These are phyloP conservation scores for Ceratobasidium sp. DNA, from an alignment of 1,284 basidiomycete species.

Conservation along the genomic window DNA sequence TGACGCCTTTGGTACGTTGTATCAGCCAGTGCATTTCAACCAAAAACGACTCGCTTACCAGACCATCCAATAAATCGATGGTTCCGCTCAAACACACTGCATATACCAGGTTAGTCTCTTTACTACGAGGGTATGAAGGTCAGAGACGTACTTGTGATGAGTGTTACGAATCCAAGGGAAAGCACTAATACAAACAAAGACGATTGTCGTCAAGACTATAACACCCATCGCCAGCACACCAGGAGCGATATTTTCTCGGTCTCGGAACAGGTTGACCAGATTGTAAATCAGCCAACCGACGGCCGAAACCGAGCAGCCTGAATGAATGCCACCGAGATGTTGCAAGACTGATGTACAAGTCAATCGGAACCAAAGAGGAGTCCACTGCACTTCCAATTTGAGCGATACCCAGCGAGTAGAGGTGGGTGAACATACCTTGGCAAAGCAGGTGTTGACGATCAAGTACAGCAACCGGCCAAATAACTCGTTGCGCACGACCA, in stretches of 20 bases:
- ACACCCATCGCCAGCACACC: constrained; percentile 70
- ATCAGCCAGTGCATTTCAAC: background rate
- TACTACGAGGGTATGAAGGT: background rate
- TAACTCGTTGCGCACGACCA: constrained; percentile 70
- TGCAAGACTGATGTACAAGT: constrained; percentile 72
- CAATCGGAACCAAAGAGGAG: constrained; percentile 72
- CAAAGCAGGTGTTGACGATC: constrained; percentile 69
- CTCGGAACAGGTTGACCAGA: constrained; percentile 65
- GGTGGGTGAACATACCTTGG: constrained; percentile 63
- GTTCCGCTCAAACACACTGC: constrained; percentile 76
- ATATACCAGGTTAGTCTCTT: constrained; percentile 47
- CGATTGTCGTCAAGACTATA: constrained; percentile 62
- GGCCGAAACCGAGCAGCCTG: constrained; percentile 76
- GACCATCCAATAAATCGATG: constrained; percentile 79
- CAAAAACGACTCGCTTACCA: constrained; percentile 7
- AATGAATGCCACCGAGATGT: constrained; percentile 82
- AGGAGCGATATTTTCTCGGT: constrained; percentile 66
- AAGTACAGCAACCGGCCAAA: constrained; percentile 72
- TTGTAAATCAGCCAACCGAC: constrained; percentile 67
- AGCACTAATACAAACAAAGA: constrained; percentile 67
- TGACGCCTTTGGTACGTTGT: constrained; percentile 57
- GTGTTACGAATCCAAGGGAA: constrained; percentile 80
- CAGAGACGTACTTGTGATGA: constrained; percentile 74
- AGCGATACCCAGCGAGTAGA: background rate
- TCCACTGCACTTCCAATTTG: constrained; percentile 63